Evolutionary conservation across 768 basidiomycete genomes (phyloP), one percentile per base, ranked within the genome.

Genomic region (Tricholoma hemisulphureum): DNA sequence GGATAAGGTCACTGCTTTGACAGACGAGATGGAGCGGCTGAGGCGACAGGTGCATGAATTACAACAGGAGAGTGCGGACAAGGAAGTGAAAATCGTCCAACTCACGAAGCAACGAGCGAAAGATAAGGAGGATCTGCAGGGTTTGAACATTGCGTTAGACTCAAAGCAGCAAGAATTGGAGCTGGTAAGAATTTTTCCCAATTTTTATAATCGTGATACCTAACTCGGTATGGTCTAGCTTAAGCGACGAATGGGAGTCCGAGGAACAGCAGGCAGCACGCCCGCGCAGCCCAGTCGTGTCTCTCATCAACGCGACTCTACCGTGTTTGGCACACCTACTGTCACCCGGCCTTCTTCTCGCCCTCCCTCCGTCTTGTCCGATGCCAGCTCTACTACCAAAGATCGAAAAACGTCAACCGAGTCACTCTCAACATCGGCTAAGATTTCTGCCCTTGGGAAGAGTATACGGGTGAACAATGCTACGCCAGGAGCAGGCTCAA

Each of bases 121-220:
- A 66, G 82, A 88, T 60, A 86, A 88, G 70, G 88, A 94, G 41
- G 94, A 96, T 70, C 69, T 89, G 20, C 72, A 82, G 49, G 89
- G 91, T n/a, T 73, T 96, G 64, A 95, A 96, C 65, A 93, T 95
- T 32, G 95, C 94, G 0, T 73, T 97, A 54, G 93, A 95, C 71
- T 87, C 93, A 23, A 97, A 97, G 73, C 95, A 97, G 66, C 93
- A 95, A 70, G 95, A 96, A 70, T 75, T 97, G 35, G 93, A 96
- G 68, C 68, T 95, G 71, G 95, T 97, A 84, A 79, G 55, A 64
- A 37, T 13, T 61, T 29, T 41, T 55, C 21, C 29, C 32, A 29
- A 6, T 51, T 52, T 26, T 26, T 9, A 23, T 10, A 11, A n/a
- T 16, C 21, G 16, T 49, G n/a, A n/a, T 58, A 5, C 1, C 59